phyloP scores from a whole-genome alignment of 768 basidiomycete species.

The Lactarius deliciosus region DNA sequence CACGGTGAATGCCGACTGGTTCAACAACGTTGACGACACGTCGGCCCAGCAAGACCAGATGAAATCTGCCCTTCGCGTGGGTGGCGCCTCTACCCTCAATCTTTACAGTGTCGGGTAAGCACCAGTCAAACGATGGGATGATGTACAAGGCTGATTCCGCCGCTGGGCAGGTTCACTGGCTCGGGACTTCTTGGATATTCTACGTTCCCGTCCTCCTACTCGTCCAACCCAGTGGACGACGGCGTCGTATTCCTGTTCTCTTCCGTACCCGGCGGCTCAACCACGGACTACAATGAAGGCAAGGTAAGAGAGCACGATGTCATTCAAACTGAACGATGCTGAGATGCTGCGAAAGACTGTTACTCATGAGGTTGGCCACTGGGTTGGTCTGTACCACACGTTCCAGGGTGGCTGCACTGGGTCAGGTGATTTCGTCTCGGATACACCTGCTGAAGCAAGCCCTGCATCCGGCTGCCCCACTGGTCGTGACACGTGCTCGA shows the following conservation, averaged over 20 bases:
- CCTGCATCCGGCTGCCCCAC: constrained; percentile 42
- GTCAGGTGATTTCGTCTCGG: constrained; percentile 44
- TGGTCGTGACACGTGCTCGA: constrained; percentile 35
- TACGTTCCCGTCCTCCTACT: constrained; percentile 50
- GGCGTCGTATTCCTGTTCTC: constrained; percentile 44
- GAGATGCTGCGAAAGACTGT: constrained; percentile 39
- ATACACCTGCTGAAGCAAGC: constrained; percentile 50
- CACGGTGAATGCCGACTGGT: constrained; percentile 50
- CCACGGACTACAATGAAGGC: constrained; percentile 41
- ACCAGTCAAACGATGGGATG: constrained; percentile 17
- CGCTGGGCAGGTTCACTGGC: constrained; percentile 38
- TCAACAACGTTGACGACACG: constrained; percentile 41
- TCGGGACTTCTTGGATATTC: constrained; percentile 53
- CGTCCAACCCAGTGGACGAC: constrained; percentile 45
- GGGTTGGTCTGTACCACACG: constrained; percentile 59
- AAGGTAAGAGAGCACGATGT: constrained; percentile 24
- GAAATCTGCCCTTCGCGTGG: constrained; percentile 48
- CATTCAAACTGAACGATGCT: background rate
- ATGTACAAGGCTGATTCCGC: background rate
- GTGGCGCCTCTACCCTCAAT: constrained; percentile 45
- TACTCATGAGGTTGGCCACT: constrained; percentile 62
- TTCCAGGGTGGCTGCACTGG: constrained; percentile 51
- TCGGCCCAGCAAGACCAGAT: constrained; percentile 43
- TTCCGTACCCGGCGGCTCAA: constrained; percentile 43
- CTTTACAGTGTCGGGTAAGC: constrained; percentile 51